phyloP scores from a whole-genome alignment of 2,329 filamentous ascomycete genomes.

The Fusarium floridanum region DNA sequence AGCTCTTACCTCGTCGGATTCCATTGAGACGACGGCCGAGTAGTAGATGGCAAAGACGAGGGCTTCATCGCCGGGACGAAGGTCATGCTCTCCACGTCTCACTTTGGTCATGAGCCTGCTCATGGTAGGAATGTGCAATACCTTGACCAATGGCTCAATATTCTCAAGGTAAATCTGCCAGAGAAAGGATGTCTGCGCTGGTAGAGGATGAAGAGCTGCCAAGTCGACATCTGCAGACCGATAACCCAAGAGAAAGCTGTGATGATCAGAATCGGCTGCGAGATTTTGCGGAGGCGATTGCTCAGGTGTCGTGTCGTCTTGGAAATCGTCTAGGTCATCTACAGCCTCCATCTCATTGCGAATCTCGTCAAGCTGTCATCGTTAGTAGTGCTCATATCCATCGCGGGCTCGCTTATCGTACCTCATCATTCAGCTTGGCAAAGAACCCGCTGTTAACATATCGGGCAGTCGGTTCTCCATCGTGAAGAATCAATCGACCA shows the following conservation, averaged over 20 bases:
- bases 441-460: slow-evolving; percentile 84
- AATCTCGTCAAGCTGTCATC: slow-evolving; percentile 28
- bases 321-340: slow-evolving; percentile 21
- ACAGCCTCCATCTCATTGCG: slow-evolving; percentile 33
- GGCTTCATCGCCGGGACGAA: slow-evolving; percentile 32
- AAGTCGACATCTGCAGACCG: slow-evolving; percentile 30
- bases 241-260: slow-evolving; percentile 39
- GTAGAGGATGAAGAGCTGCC: slow-evolving; percentile 31
- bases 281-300: slow-evolving; percentile 31
- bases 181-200: slow-evolving; percentile 24
- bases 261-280: slow-evolving; percentile 16
- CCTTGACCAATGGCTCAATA: slow-evolving; percentile 35
- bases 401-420: slow-evolving; percentile 45
- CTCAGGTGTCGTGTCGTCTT: slow-evolving; percentile 35
- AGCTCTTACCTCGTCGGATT: slow-evolving; percentile 25
- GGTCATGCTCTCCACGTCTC: slow-evolving; percentile 28
- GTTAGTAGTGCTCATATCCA: neutral
- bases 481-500: slow-evolving; percentile 76
- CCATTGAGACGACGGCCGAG: slow-evolving; percentile 28
- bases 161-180: slow-evolving; percentile 41
- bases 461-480: slow-evolving; percentile 74
- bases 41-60: slow-evolving; percentile 40
- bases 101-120: slow-evolving; percentile 32
- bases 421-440: slow-evolving; percentile 81
- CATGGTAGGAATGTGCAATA: slow-evolving; percentile 38